Evolutionary conservation across 2,329 filamentous ascomycete genomes (phyloP).

Genomic region (Cladophialophora chaetospira): DNA sequence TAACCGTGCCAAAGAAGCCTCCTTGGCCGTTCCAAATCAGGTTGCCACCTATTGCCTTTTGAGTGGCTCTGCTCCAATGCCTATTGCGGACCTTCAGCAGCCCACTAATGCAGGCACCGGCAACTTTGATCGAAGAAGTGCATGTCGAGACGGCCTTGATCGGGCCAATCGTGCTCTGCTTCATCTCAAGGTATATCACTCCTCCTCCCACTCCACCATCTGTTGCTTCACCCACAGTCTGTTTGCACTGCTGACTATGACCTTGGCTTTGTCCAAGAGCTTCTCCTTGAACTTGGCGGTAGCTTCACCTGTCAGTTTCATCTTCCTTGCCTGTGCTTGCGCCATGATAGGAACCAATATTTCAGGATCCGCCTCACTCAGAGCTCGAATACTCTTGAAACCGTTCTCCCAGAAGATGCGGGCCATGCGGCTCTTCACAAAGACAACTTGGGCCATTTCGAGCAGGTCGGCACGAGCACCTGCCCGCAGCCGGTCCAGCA

Average conservation of each 20-base stretch:
- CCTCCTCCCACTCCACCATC: slow-evolving; percentile 41
- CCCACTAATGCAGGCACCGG: slow-evolving; percentile 20
- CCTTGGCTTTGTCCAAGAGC: slow-evolving; percentile 64
- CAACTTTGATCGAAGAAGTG: not conserved
- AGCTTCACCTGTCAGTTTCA: slow-evolving; percentile 57
- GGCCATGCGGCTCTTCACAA: slow-evolving; percentile 76
- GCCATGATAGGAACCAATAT: slow-evolving; percentile 72
- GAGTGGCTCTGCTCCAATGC: not conserved
- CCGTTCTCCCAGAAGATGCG: slow-evolving; percentile 75
- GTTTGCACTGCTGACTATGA: slow-evolving; percentile 70
- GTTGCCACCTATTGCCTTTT: slow-evolving; percentile 1
- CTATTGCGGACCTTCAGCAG: not conserved
- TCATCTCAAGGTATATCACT: slow-evolving; percentile 15
- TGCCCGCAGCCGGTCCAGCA: slow-evolving; percentile 71
- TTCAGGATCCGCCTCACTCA: slow-evolving; percentile 69
- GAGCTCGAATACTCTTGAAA: slow-evolving; percentile 65
- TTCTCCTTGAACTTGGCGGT: slow-evolving; percentile 65
- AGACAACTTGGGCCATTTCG: slow-evolving; percentile 70
- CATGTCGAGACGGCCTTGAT: not conserved
- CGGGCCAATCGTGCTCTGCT: not conserved
- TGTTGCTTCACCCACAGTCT: slow-evolving; percentile 59
- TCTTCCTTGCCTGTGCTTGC: slow-evolving; percentile 53
- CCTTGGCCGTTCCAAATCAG: not conserved
- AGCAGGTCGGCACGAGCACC: slow-evolving; percentile 72
- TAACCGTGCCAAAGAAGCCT: not conserved